Conservation (phyloP, 139 green algal species). For the Chlamydomonas incerta region DNA sequence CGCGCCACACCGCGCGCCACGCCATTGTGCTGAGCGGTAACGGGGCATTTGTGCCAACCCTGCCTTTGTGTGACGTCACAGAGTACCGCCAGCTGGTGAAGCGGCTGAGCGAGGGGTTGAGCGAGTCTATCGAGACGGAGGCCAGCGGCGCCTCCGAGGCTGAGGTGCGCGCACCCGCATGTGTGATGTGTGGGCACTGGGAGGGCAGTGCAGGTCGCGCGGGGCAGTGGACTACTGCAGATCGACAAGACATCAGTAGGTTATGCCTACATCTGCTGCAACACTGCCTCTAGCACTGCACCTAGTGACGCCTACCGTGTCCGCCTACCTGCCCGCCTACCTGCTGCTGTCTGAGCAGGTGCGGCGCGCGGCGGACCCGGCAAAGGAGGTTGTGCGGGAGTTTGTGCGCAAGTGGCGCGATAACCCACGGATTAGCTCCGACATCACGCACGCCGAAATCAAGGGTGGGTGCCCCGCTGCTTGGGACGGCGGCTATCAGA, state of each 20-base stretch:
- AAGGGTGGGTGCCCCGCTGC: slow-evolving; percentile 21
- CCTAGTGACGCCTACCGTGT: too few relatives aligned
- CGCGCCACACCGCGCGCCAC: too few relatives aligned
- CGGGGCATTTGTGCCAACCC: too few relatives aligned
- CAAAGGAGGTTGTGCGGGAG: slow-evolving; percentile 63
- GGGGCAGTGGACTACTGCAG: too few relatives aligned
- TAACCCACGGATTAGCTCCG: slow-evolving; percentile 36
- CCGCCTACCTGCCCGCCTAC: neutral
- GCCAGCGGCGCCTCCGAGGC: slow-evolving; percentile 48
- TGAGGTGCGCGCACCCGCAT: slow-evolving; percentile 57
- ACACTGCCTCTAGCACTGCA: too few relatives aligned
- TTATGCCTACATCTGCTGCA: too few relatives aligned
- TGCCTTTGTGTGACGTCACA: neutral
- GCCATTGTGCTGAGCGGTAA: neutral
- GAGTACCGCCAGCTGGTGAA: slow-evolving; percentile 57
- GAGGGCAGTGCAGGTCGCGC: too few relatives aligned
- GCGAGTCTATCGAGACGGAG: slow-evolving; percentile 56
- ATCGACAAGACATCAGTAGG: too few relatives aligned
- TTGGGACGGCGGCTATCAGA: too few relatives aligned
- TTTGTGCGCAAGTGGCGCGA: slow-evolving; percentile 66
- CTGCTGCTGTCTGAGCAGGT: slow-evolving; percentile 37
- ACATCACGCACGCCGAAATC: slow-evolving; percentile 57
- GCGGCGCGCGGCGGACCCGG: slow-evolving; percentile 62
- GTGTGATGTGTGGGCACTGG: neutral
- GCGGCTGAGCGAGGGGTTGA: slow-evolving; percentile 52